Evolutionary conservation across 306 rosid genomes (phyloP), one percentile per base, ranked within the genome.

Genomic region (Astragalus membranaceus): DNA sequence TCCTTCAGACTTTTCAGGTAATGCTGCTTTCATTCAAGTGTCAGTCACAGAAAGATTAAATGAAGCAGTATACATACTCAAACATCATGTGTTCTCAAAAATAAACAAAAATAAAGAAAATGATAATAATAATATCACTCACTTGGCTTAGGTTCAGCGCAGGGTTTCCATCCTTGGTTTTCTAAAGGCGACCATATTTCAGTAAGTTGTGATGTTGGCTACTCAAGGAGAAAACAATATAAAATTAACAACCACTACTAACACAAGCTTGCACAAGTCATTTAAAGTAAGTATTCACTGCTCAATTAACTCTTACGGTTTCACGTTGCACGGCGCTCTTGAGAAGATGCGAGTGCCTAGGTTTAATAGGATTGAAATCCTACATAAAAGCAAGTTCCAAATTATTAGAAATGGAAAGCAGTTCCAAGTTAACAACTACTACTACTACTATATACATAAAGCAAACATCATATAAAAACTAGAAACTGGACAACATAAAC

Each of bases 291-390:
- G 70, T 32, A 33, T 80, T 48, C 29, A 17, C 48, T 50, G 68
- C 70, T 65, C 51, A 76, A 82, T 67, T 61, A 79, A 84, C 65
- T 67, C 90, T 82, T 83, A 91, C 99, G 63, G 79, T 87, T 80
- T 89, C 86, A 10, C 78, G 86, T 63, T 85, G 95, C 82, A 87
- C 74, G 7, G 95, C 99, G 49, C 91, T 91, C 81, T 50, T 91
- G 75, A 95, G 89, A 53, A 95, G 95, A 57, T 86, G 86, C 8
- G 66, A 84, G 81, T 95, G 97, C 79, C 92, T 91, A 26, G 96
- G 90, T 79, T 89, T 95, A 49, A 89, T 86, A 77, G 81, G 75
- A 81, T 84, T 88, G 79, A 70, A 77, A 71, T 89, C 99, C 96
- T 91, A 80, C 79, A 85, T 7, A 56, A 70, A n/a, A 49, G 35